Conservation (phyloP, 179 eudicot species). For the Pouteria campechiana region DNA sequence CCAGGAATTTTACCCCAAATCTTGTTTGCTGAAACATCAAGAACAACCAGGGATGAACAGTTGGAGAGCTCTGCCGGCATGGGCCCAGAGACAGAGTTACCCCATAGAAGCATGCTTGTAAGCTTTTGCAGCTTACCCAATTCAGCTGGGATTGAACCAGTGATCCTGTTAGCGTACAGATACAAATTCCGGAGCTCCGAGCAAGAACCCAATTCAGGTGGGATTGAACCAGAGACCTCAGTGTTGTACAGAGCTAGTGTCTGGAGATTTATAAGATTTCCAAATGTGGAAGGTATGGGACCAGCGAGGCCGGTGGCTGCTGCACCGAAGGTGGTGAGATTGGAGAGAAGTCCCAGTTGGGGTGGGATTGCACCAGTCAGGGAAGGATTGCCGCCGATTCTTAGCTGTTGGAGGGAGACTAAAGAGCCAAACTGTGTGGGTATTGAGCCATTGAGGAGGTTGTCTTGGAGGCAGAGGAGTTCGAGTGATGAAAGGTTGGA, state of each 20-base stretch:
- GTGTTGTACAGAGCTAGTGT: conserved; percentile 48
- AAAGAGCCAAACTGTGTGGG: conserved; percentile 28
- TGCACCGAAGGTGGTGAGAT: conserved; percentile 35
- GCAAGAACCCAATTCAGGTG: conserved; percentile 35
- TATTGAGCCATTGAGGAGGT: conserved; percentile 30
- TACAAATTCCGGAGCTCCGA: conserved; percentile 42
- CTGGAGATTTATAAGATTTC: conserved; percentile 40
- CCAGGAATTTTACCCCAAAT: too few species aligned
- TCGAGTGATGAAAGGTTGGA: conserved; percentile 24
- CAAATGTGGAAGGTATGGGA: conserved; percentile 33
- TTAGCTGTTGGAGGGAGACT: conserved; percentile 24
- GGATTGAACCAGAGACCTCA: conserved; percentile 34
- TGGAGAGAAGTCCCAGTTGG: conserved; percentile 30
- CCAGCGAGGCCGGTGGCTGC: conserved; percentile 57
- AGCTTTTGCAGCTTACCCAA: conserved; percentile 22
- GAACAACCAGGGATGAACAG: conserved; percentile 17
- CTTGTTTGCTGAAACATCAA: conserved; percentile 31
- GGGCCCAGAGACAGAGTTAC: conserved; percentile 18
- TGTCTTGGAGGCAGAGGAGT: conserved; percentile 37
- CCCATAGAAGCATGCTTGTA: conserved; percentile 23
- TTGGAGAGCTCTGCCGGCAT: conserved; percentile 22
- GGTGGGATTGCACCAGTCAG: conserved; percentile 46
- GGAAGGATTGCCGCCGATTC: conserved; percentile 47
- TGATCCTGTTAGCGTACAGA: conserved; percentile 33
- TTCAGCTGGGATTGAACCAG: conserved; percentile 34